These are phyloP conservation scores for Cryptococcus sp. DNA, from an alignment of 1,284 basidiomycete species.

Conservation along the genomic window DNA sequence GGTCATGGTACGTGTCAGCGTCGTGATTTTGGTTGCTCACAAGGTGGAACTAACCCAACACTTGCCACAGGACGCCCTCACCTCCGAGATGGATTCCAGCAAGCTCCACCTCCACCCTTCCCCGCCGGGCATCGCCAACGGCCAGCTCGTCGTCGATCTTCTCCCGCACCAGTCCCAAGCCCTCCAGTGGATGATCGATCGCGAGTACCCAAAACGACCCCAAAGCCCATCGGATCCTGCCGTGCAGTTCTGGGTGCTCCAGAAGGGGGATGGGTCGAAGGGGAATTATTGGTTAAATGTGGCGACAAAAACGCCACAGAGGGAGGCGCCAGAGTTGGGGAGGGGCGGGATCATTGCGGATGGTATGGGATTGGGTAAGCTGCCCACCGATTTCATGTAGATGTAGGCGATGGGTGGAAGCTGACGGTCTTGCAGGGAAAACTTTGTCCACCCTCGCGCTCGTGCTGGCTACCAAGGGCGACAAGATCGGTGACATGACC, in stretches of 20 bases:
- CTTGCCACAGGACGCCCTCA: constrained; percentile 33
- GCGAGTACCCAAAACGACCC: constrained; percentile 70
- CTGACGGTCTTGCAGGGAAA: constrained; percentile 57
- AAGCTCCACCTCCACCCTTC: constrained; percentile 49
- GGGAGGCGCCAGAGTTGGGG: constrained; percentile 63
- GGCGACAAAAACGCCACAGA: constrained; percentile 73
- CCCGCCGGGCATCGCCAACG: constrained; percentile 64
- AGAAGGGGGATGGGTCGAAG: constrained; percentile 52
- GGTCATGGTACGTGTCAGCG: constrained; percentile 53
- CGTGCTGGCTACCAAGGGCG: constrained; percentile 67
- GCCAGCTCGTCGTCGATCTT: constrained; percentile 65
- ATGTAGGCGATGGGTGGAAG: too few relatives aligned
- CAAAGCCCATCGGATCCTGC: constrained; percentile 63
- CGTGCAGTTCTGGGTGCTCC: constrained; percentile 81
- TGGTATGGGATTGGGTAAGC: constrained; percentile 68
- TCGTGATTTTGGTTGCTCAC: neutral
- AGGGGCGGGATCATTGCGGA: constrained; percentile 81
- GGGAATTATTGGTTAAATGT: constrained; percentile 55
- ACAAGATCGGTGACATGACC: constrained; percentile 56
- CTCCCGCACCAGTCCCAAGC: constrained; percentile 64
- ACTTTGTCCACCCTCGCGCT: constrained; percentile 76
- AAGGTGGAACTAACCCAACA: neutral
- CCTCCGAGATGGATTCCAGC: constrained; percentile 37
- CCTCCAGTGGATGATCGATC: constrained; percentile 68
- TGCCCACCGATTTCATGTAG: neutral